Evolutionary conservation across 208 protist genomes (phyloP), one percentile per base, ranked within the genome.

Genomic region (Zelonia costaricensis): DNA sequence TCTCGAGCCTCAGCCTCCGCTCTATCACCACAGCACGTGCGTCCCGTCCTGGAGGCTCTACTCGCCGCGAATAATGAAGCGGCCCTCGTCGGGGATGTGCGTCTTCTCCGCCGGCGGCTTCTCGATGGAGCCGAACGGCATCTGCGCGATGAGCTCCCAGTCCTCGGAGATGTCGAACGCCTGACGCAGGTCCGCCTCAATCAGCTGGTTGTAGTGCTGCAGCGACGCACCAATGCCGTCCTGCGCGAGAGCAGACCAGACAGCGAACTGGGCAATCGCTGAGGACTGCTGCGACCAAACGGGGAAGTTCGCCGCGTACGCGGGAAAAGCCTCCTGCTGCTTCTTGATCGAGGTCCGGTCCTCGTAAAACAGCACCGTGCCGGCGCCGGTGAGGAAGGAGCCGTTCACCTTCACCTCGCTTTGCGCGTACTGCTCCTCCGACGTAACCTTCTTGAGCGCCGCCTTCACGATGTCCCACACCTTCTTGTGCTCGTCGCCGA

Each of bases 341-440:
- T 27, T 40, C 44, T 71, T 73, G 35, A 87, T 47, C n/a, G 72
- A 23, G 1, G 10, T 31, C 1, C 7, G n/a, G 59, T 87, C 77
- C 54, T 87, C 81, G 62, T 75, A 87, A 57, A 87, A 87, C 18
- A 87, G 62, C 12, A 87, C 52, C 0, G 81, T 84, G 44, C 81
- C 81, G 46, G 76, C 81, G 4, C 71, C 81, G 23, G 69, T 30
- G n/a, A 68, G 64, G 63, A 87, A 84, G 59, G 63, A 80, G 23
- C 52, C 31, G 45, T 80, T 59, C 15, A 86, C 64, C 65, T 83
- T 83, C 42, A 40, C 55, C 51, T 68, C 54, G 51, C 55, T 66
- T 4, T 52, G 62, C 22, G 44, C 23, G 58, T 67, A 77, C 60
- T 76, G 61, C 33, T 81, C 74, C 23, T 39, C 66, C 2, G 16